A percentile compares a stretch with the other conserved stretches of the same genome.
phyloP scores from a whole-genome alignment of 305 asterid genomes.

The Caryopteris hybrid region DNA sequence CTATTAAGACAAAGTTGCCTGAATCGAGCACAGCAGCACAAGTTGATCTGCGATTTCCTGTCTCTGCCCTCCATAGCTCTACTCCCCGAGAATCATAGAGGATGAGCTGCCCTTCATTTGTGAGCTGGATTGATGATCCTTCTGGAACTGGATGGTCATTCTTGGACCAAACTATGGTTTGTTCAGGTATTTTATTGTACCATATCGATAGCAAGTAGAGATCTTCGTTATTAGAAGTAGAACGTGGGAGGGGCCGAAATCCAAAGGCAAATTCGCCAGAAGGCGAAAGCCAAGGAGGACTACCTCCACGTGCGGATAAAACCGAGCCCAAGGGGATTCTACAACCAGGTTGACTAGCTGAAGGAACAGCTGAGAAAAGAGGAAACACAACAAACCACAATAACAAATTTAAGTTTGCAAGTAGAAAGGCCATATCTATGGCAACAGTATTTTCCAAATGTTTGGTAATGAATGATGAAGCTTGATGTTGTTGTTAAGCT shows the following conservation, averaged over 20 bases:
- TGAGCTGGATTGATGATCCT: slow-evolving; percentile 31
- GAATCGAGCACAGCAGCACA: slow-evolving; percentile 39
- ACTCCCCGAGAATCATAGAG: slow-evolving; percentile 12
- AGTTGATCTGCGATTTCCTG: background rate
- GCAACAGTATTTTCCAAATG: background rate
- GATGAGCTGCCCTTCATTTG: slow-evolving; percentile 18
- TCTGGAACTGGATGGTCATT: slow-evolving; percentile 15
- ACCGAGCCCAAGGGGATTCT: background rate
- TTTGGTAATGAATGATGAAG: background rate
- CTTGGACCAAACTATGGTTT: slow-evolving; percentile 36
- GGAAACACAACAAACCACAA: background rate
- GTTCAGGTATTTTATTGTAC: slow-evolving; percentile 36
- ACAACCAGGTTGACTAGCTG: slow-evolving; percentile 8
- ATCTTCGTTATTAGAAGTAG: background rate
- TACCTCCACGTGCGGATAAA: slow-evolving; percentile 7
- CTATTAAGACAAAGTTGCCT: slow-evolving; percentile 30
- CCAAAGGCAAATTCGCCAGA: slow-evolving; percentile 29
- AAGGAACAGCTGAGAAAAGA: background rate
- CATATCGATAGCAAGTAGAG: slow-evolving; percentile 31
- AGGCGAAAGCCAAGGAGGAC: slow-evolving; percentile 20
- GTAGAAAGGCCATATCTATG: slow-evolving; percentile 5
- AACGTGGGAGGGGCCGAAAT: slow-evolving; percentile 6
- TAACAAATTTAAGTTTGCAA: background rate
- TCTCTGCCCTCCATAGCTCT: slow-evolving; percentile 12
- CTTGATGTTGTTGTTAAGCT: background rate